Percentiles rank a stretch among this genome's conserved stretches.
phyloP scores from a whole-genome alignment of 768 basidiomycete genomes.

The Trametes sanguinea region DNA sequence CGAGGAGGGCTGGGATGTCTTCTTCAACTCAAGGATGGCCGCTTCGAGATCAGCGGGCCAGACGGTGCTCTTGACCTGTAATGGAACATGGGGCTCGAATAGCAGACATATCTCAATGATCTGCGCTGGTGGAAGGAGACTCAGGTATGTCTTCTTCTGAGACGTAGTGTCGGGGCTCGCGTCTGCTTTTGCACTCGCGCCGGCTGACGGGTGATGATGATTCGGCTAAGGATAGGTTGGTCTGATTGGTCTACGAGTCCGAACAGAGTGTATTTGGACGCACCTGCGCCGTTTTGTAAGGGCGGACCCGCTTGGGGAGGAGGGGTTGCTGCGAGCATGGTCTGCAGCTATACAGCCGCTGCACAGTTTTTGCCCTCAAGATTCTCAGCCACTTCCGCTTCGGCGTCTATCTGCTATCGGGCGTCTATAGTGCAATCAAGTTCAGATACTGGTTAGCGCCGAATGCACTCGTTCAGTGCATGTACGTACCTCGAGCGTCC shows the following conservation, averaged over 20 bases:
- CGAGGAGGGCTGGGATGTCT: constrained; percentile 27
- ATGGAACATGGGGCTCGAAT: constrained; percentile 68
- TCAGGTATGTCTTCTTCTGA: constrained; percentile 67
- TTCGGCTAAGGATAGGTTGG: constrained; percentile 4
- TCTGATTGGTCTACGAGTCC: constrained; percentile 1
- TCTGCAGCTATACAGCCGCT: constrained; percentile 34
- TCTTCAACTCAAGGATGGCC: constrained; percentile 56
- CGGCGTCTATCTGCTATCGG: constrained; percentile 3
- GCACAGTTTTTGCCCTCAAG: constrained; percentile 34
- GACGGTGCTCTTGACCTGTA: constrained; percentile 62
- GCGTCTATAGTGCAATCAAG: too few relatives aligned
- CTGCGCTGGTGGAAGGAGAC: constrained; percentile 64
- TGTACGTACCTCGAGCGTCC: too few relatives aligned
- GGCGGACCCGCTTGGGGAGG: constrained; percentile 11
- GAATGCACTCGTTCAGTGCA: too few relatives aligned
- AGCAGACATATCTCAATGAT: constrained; percentile 79
- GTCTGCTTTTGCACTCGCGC: constrained; percentile 36
- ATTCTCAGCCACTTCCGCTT: constrained; percentile 34
- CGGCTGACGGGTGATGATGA: not conserved
- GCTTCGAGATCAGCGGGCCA: constrained; percentile 73
- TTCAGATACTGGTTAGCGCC: too few relatives aligned
- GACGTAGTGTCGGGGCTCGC: constrained; percentile 50
- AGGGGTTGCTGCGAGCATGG: constrained; percentile 27
- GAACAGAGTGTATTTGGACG: constrained; percentile 3
- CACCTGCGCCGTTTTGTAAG: constrained; percentile 22